Base-by-base conservation (phyloP, 768 basidiomycete species). In the Tremella mesenterica region DNA sequence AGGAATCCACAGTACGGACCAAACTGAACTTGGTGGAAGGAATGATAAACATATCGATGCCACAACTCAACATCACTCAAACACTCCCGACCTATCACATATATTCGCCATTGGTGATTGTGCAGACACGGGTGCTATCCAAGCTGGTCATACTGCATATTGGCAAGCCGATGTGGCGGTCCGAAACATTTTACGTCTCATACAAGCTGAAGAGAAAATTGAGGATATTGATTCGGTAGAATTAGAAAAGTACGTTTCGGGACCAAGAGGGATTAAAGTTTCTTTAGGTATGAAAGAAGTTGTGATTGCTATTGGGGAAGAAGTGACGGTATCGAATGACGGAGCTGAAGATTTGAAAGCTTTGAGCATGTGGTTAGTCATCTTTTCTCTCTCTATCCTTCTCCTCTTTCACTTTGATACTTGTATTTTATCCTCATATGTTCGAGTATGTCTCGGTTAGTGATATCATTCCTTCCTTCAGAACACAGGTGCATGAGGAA, bases 251-350 rank as follows among this genome's bases (percentile, higher is more conserved):
- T 72, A 72, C 45, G 61, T 58, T 45, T 54, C 67, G 8, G 57
- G 61, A 18, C 44, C 57, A 27, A 68, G 68, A 16, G 59, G 59
- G 48, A 72, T 72, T 57, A 72, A 72, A 52, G 57, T 72, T 20
- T 59, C 71, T 3, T 46, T 70, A 30, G 71, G 71, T 5, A 23
- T 46, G 16, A 57, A 53, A 20, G 38, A 52, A 23, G 59, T 44
- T 12, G 60, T 70, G 3, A 58, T 52, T 3, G 52, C 59, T 5
- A 61, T 54, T 49, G 60, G 51, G 0, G 64, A 67, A 27, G 63
- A 51, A 18, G 63, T 66, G 2, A 54, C 46, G 48, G 38, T 55
- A 1, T 50, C 26, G 7, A 44, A 62, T 28, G 64, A 70, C 16
- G 66, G 64, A 20, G 55, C 57, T 2, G 69, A 67, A 38, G 69